These are phyloP conservation scores for Backusella luteola DNA, from an alignment of 192 early-diverging fungal genomes.

Conservation along the genomic window DNA sequence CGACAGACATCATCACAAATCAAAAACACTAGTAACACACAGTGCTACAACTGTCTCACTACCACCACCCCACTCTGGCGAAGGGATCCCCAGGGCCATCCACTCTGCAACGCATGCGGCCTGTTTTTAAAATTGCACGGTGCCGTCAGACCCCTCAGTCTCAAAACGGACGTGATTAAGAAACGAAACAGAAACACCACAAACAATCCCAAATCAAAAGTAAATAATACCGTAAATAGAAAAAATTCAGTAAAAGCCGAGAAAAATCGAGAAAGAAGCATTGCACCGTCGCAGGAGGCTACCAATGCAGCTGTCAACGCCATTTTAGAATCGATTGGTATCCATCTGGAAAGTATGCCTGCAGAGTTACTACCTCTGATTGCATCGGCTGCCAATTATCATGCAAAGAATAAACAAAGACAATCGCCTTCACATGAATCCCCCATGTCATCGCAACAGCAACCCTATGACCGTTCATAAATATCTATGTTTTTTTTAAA, in stretches of 20 bases:
- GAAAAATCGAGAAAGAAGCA: neutral
- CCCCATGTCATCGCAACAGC: neutral
- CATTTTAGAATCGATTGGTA: constrained; percentile 16
- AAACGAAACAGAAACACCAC: constrained; percentile 74
- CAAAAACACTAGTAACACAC: neutral
- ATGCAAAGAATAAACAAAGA: constrained; percentile 20
- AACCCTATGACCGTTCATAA: neutral
- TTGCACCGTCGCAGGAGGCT: neutral
- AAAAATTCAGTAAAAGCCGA: neutral
- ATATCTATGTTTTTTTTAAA: neutral
- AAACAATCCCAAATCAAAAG: neutral
- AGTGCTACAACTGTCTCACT: constrained; percentile 30
- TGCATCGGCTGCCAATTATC: constrained; percentile 20
- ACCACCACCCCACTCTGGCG: constrained; percentile 96
- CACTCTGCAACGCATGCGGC: constrained; percentile 98
- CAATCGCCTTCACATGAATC: neutral
- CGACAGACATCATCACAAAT: neutral
- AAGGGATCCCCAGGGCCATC: constrained; percentile 80
- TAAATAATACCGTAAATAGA: neutral
- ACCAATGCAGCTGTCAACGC: constrained; percentile 15
- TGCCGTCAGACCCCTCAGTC: constrained; percentile 78
- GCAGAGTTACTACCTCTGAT: constrained; percentile 17
- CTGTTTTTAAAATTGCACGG: constrained; percentile 96
- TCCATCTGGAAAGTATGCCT: constrained; percentile 16
- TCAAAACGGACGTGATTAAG: constrained; percentile 91